These are phyloP conservation scores for Ustilago nuda DNA, from an alignment of 1,284 basidiomycete species.

Conservation along the genomic window DNA sequence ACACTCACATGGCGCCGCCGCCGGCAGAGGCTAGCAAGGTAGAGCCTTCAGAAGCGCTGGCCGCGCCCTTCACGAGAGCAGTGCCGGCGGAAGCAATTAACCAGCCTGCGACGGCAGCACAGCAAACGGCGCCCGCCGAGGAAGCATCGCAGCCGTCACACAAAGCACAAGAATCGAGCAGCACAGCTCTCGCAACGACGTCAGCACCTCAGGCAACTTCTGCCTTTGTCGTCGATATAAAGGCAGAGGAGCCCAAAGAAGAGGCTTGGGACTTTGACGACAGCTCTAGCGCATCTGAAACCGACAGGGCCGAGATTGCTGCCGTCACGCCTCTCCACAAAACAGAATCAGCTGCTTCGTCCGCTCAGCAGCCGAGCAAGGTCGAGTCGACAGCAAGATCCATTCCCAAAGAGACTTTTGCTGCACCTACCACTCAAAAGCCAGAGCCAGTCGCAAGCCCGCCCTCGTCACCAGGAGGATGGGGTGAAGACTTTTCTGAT, in stretches of 20 bases:
- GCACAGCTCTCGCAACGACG: neutral
- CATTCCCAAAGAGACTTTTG: neutral
- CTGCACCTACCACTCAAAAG: neutral
- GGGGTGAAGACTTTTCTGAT: slow-evolving; percentile 32
- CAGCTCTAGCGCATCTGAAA: slow-evolving; percentile 30
- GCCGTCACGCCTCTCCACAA: slow-evolving; percentile 5
- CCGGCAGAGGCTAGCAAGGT: neutral
- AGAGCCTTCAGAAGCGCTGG: neutral
- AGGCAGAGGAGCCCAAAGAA: slow-evolving; percentile 21
- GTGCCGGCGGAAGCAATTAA: neutral
- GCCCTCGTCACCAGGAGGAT: slow-evolving; percentile 21
- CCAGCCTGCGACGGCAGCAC: neutral
- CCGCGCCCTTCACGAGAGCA: neutral
- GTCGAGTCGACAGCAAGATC: neutral
- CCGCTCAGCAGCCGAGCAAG: neutral
- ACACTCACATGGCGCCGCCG: neutral
- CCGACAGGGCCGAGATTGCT: slow-evolving; percentile 22
- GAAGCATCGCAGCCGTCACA: neutral
- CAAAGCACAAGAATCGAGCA: neutral
- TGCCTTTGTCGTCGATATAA: neutral
- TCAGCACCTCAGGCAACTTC: neutral
- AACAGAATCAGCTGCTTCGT: neutral
- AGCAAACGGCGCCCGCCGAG: neutral
- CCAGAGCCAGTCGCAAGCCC: slow-evolving; percentile 5
- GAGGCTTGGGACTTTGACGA: slow-evolving; percentile 50